These are phyloP conservation scores for Aspergillus pseudoviridinutans DNA, from an alignment of 2,329 filamentous ascomycete species.

Conservation along the genomic window DNA sequence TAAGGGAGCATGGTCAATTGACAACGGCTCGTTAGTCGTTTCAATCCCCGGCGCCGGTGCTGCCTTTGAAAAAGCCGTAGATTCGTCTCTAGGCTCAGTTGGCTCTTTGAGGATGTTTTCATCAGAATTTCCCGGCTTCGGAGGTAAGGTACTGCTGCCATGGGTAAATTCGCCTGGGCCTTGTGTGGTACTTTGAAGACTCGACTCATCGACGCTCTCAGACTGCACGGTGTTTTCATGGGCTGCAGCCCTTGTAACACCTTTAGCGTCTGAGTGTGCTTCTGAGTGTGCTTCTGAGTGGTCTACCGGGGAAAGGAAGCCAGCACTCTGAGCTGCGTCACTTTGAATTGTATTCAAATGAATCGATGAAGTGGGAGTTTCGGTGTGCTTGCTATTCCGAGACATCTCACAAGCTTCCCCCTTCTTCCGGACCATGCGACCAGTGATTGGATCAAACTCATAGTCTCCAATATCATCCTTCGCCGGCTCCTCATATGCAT, in stretches of 20 bases:
- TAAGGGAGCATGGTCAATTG: not conserved
- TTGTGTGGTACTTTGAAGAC: not conserved
- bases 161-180: not conserved
- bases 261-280: not conserved
- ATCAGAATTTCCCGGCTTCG: not conserved
- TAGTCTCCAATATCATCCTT: conserved; percentile 5
- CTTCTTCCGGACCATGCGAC: conserved; percentile 34
- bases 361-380: not conserved
- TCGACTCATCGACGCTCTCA: not conserved
- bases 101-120: not conserved
- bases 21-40: not conserved
- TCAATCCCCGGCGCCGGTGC: not conserved
- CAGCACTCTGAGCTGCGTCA: not conserved
- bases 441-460: conserved; percentile 42
- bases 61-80: not conserved
- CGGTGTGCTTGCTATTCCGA: not conserved
- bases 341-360: not conserved
- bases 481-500: not conserved
- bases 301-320: not conserved
- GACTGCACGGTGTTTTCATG: not conserved
- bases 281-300: not conserved
- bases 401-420: not conserved
- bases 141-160: not conserved
- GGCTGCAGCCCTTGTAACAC: not conserved
- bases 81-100: not conserved